Evolutionary conservation across 805 yeast species (phyloP), one percentile per base, ranked within the genome.

Genomic region (Teunomyces funiuensis): DNA sequence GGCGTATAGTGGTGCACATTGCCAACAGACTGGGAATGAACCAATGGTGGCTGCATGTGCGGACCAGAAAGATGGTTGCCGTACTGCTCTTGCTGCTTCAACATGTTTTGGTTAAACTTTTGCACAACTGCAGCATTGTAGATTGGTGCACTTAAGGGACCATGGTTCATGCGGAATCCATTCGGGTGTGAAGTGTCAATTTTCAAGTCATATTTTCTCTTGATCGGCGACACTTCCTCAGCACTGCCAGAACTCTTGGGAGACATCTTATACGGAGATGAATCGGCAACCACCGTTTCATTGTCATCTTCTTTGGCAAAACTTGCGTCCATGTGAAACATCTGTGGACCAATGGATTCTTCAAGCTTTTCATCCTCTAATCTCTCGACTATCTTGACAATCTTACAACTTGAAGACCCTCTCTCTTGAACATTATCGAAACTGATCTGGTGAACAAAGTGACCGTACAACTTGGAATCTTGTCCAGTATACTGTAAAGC

Each of bases 241-340:
- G 40, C 22, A 13, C 29, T 14, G 16, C 22, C 33, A 20, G 31
- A 30, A 15, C 41, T 33, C n/a, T 38, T 37, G 0, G 66, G 63
- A 5, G 65, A 55, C 1, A 51, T 33, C 40, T 57, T 59, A 11
- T 47, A 46, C 1, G 75, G 75, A 6, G 74, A 69, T 2, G 73
- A 63, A 34, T 66, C 63, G 1, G 71, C 74, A 8, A 68, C 34
- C 6, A 67, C 70, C 1, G 75, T 69, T 33, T 61, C 73, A 42
- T 66, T 66, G 23, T 69, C 74, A 33, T 63, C 61, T 17, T 50
- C 43, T 10, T 34, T 33, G 3, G 23, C 16, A 19, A 17, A 31
- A 7, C 25, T 22, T 22, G 7, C 25, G 6, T 29, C 40, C 11
- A 28, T 16, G n/a, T 17, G 27, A 15, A 38, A 25, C 17, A 20